Percentiles rank a stretch among this genome's conserved stretches.
Evolutionary conservation across 2,329 filamentous ascomycete species (phyloP).

Genomic region (Paracorniculantispora psalliotae): DNA sequence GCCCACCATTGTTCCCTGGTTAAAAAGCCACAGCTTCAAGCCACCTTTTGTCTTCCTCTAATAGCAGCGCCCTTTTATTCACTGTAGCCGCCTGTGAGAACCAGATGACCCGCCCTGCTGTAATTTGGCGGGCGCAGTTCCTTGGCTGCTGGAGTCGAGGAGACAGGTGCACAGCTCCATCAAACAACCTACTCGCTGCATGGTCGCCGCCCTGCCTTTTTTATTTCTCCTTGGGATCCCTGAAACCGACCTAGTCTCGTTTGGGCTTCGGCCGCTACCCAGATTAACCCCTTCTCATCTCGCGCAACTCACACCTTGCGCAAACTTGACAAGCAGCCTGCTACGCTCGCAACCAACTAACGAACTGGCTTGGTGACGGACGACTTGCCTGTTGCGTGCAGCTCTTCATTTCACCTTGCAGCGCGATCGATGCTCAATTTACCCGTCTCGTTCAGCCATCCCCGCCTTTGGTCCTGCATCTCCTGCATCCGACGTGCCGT

Average conservation of each 20-base stretch:
- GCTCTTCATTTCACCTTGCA: background rate
- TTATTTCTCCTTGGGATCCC: background rate
- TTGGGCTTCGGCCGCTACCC: background rate
- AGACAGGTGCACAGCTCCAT: too few species aligned
- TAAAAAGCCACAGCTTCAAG: background rate
- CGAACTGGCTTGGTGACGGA: too few species aligned
- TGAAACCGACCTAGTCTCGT: background rate
- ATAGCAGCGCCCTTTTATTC: background rate
- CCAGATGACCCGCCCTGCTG: background rate
- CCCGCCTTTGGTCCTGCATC: too few species aligned
- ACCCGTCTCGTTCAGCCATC: background rate
- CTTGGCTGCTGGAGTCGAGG: background rate
- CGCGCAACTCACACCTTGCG: background rate
- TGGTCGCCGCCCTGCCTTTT: background rate
- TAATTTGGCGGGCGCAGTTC: background rate
- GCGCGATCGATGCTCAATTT: background rate
- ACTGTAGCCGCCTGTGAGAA: background rate
- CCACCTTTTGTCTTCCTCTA: background rate
- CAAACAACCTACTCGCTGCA: background rate
- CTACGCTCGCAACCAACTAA: background rate
- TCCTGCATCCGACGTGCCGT: background rate
- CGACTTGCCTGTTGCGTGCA: too few species aligned
- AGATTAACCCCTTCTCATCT: constrained; percentile 11
- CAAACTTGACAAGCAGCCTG: background rate
- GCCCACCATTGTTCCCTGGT: background rate